Base-by-base conservation (phyloP, 345 rosid genomes). In the Aquilaria malaccensis region DNA sequence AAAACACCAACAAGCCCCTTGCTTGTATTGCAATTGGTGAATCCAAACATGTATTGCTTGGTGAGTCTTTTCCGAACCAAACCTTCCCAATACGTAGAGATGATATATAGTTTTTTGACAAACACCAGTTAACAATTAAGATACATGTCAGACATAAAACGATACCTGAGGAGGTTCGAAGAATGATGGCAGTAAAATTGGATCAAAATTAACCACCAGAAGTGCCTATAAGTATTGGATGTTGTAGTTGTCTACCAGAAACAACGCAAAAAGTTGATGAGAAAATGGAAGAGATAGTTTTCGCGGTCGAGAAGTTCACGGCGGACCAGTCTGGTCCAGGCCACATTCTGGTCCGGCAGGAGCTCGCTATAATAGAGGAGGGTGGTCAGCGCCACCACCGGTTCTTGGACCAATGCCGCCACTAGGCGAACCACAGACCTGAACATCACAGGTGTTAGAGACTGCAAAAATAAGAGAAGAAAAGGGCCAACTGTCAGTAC, bases 271-370 rank as follows among this genome's bases (percentile, higher is more conserved):
- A 79, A 71, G 65, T 74, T 78, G 68, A 78, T 33, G 33, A 83
- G 74, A n/a, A 80, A 76, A 72, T 76, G 81, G 67, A 83, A 83
- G 50, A 83, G 55, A 61, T 83, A 78, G 61, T 83, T 80, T 1
- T 74, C 80, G 3, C 47, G 72, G 22, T 78, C 72, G 45, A 80
- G 79, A 60, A 83, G 43, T 7, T 78, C 77, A 52, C 46, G 83
- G 10, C 72, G 80, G 54, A 83, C 83, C 57, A 78, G 52, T 60
- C 83, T 74, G 57, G 70, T 68, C 71, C 75, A 70, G 5, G 64
- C 30, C 9, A 60, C 29, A 64, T 66, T 77, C 22, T 64, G 82
- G 43, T 37, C 43, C 32, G 88, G 88, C 2, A 83, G 77, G 58
- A 76, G 79, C 50, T 81, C 70, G 52, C 79, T 75, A 80, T 79